phyloP scores from a whole-genome alignment of 2,329 filamentous ascomycete species.

The Ophiostoma pallidulum region DNA sequence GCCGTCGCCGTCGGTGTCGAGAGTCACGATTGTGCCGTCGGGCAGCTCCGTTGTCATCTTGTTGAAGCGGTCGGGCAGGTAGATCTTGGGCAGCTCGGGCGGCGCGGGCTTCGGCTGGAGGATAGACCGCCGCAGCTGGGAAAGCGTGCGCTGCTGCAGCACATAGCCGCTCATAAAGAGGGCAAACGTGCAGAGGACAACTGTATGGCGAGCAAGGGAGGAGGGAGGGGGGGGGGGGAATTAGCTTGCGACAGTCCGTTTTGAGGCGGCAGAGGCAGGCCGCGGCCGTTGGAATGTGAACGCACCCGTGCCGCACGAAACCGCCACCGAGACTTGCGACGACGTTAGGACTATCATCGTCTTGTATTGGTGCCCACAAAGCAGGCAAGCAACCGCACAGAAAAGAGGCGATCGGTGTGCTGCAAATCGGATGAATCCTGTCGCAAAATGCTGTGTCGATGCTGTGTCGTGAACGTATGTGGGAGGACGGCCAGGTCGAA shows the following conservation, averaged over 20 bases:
- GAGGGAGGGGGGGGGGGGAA: too few species aligned
- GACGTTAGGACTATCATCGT: constrained; percentile 59
- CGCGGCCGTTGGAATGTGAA: too few species aligned
- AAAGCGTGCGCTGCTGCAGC: constrained; percentile 77
- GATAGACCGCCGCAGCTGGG: constrained; percentile 65
- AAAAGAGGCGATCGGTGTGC: too few species aligned
- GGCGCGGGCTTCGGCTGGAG: constrained; percentile 38
- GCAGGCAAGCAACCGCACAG: too few species aligned
- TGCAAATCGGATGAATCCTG: too few species aligned
- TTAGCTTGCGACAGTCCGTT: too few species aligned
- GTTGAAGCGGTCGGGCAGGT: constrained; percentile 42
- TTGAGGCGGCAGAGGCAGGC: too few species aligned
- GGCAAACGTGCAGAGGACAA: constrained; percentile 67
- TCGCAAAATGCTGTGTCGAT: too few species aligned
- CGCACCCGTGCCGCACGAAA: constrained; percentile 56
- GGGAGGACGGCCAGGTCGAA: too few species aligned
- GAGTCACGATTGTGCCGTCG: constrained; percentile 35
- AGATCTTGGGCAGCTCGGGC: constrained; percentile 39
- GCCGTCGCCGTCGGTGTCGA: constrained; percentile 28
- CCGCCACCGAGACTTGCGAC: constrained; percentile 58
- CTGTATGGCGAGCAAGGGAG: too few species aligned
- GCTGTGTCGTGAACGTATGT: too few species aligned
- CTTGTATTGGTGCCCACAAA: too few species aligned
- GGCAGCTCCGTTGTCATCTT: constrained; percentile 35
- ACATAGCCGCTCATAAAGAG: constrained; percentile 84